Base-by-base conservation (phyloP, 192 early-diverging fungal genomes). In the Bifiguratus adelaidae region DNA sequence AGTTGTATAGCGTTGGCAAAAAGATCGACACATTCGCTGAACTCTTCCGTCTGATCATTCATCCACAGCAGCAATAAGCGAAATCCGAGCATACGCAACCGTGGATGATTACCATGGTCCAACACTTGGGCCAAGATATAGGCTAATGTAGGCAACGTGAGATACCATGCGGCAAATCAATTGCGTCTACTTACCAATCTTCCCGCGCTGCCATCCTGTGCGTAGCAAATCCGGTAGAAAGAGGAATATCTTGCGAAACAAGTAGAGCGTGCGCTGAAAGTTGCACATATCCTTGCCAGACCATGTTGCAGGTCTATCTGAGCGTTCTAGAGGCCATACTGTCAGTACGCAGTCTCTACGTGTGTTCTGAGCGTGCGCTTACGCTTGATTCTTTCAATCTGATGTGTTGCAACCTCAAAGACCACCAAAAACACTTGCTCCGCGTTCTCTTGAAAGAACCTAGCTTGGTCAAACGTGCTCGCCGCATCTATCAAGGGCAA, bases 371-470 rank as follows among this genome's bases (percentile, higher is more conserved):
- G 21, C 16, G 18, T 24, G 22, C 23, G 41, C 67, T 53, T 65
- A 83, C 81, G 67, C 67, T 77, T 82, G 12, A 88, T 81, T 47
- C 88, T 89, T 26, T 86, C 83, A 13, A 81, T 65, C 48, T 85
- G 82, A 32, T 76, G 65, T 46, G 65, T 72, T 52, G 78, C 84
- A 15, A 65, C 65, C 27, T 91, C 87, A 41, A 55, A 60, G 24
- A 81, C 67, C 29, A 91, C 85, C 4, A 52, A 49, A 50, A 82
- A 87, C 3, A 89, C 71, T 26, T 75, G 69, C 18, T 74, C 71
- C 25, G 75, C 78, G 68, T 91, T 67, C 9, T 86, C 82, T 54
- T 82, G 75, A 54, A 86, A 86, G 62, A 89, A 86, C 56, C 73
- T 78, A 25, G 68, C 64, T 52, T 88, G 80, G 34, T 89, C 85